Conservation (phyloP, 441 rosid species). For the Rhodomyrtus psidioides region DNA sequence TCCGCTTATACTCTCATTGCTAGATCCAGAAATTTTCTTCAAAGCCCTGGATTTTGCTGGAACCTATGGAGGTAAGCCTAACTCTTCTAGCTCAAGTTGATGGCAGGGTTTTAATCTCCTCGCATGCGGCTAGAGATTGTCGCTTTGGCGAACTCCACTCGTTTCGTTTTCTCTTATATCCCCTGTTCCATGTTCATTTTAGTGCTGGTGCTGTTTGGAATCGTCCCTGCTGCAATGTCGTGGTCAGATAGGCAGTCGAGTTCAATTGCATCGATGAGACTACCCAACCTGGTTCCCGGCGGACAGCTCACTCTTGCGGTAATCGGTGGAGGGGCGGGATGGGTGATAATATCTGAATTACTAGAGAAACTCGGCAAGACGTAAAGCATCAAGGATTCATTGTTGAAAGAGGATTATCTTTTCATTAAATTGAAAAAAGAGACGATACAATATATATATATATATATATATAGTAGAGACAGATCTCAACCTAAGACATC, state of each 20-base stretch:
- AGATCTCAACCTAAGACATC: too few species aligned
- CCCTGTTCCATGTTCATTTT: neutral
- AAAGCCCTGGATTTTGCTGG: conserved; percentile 95
- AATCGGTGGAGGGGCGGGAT: conserved; percentile 55
- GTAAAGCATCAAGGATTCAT: neutral
- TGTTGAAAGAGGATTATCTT: too few species aligned
- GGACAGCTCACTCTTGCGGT: conserved; percentile 59
- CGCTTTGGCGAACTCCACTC: neutral
- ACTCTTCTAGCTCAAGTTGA: neutral
- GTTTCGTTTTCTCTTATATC: neutral
- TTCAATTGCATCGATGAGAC: conserved; percentile 20
- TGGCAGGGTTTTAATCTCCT: neutral
- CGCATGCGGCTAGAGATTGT: neutral
- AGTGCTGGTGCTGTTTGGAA: conserved; percentile 75
- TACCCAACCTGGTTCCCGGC: conserved; percentile 57
- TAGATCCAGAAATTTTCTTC: conserved; percentile 91
- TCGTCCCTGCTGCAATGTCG: conserved; percentile 86
- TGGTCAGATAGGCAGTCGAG: conserved; percentile 74
- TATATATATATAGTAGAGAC: too few species aligned
- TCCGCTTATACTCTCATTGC: conserved; percentile 55
- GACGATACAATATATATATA: too few species aligned
- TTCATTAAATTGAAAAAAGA: too few species aligned
- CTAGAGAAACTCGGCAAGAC: conserved; percentile 24
- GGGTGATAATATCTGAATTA: conserved; percentile 49
- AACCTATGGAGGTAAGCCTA: conserved; percentile 70